Percentiles rank a stretch among this genome's conserved stretches.
Evolutionary conservation across 345 rosid species (phyloP).

Genomic region (Physaria fendleri): DNA sequence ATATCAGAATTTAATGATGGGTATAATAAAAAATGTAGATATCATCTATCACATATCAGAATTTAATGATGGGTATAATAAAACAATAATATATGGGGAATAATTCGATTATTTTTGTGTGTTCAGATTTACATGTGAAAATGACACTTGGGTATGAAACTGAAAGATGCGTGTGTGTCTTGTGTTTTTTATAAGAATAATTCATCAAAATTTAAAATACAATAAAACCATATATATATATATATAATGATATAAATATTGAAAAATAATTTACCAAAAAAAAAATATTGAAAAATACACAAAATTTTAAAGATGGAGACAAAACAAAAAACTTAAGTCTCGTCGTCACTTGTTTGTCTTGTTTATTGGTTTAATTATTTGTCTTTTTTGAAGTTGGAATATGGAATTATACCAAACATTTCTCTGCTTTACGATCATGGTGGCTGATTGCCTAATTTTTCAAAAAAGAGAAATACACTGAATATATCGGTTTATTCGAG

Average conservation of each 20-base stretch:
- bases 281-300: not conserved
- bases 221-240: not conserved
- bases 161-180: constrained; percentile 16
- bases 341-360: constrained; percentile 13
- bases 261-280: too few species aligned
- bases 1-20: constrained; percentile 31
- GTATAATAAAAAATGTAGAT: too few species aligned
- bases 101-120: constrained; percentile 24
- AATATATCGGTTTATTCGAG: too few species aligned
- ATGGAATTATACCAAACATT: constrained; percentile 29
- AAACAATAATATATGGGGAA: constrained; percentile 22
- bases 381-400: constrained; percentile 14
- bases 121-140: constrained; percentile 32
- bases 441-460: constrained; percentile 26
- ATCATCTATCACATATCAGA: constrained; percentile 29
- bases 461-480: too few species aligned
- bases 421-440: constrained; percentile 16
- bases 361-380: constrained; percentile 1
- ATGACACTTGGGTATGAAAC: constrained; percentile 30
- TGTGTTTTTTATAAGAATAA: not conserved
- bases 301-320: not conserved
- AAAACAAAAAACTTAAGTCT: not conserved
- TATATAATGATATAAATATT: too few species aligned
- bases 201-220: not conserved
- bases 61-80: constrained; percentile 31